Evolutionary conservation across 352 stramenopile species (phyloP), one percentile per base, ranked within the genome.

Genomic region (Phytopythium kandeliae): DNA sequence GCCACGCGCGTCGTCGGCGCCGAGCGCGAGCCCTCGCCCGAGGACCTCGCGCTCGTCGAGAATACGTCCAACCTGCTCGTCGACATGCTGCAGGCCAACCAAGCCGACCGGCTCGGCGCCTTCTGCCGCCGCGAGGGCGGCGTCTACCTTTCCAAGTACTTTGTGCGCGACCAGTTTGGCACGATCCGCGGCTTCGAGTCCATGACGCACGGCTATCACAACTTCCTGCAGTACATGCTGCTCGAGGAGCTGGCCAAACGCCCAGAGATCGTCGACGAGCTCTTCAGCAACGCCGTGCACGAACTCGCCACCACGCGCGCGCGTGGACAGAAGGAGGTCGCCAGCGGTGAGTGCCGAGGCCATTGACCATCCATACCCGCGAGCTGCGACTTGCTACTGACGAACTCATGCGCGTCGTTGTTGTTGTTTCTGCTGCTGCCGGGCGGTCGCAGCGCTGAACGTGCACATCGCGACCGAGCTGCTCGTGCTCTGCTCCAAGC

Each of bases 171-270:
- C 51, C 84, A 94, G 67, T 94, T 94, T 51, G 84, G 84, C 41
- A 94, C 84, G 17, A 94, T 94, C 53, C 80, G 84, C 22, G 84
- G 84, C 48, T 92, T 94, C 35, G 84, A 94, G 50, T 86, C 74
- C 2, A 90, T 94, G 74, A 91, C 80, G 0, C 80, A 94, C 56
- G 84, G 84, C n/a, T 94, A 94, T 52, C 84, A 94, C 71, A 94
- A 94, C 59, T 94, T 94, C 24, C 58, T 94, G 21, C 84, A 94
- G 60, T 94, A 90, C 50, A 94, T 94, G 84, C 60, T 94, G 22
- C 54, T 94, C 13, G 84, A 94, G 51, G 80, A 94, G 53, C 68
- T 92, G 37, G 76, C 80, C n/a, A 92, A 94, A 47, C 71, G 82
- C 48, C 74, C 70, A 13, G 36, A 60, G 16, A 85, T 91, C 31